Percentiles rank a stretch among this genome's conserved stretches.
These are phyloP conservation scores for Hypoxylon sp. DNA, from an alignment of 2,329 filamentous ascomycete genomes.

Conservation along the genomic window DNA sequence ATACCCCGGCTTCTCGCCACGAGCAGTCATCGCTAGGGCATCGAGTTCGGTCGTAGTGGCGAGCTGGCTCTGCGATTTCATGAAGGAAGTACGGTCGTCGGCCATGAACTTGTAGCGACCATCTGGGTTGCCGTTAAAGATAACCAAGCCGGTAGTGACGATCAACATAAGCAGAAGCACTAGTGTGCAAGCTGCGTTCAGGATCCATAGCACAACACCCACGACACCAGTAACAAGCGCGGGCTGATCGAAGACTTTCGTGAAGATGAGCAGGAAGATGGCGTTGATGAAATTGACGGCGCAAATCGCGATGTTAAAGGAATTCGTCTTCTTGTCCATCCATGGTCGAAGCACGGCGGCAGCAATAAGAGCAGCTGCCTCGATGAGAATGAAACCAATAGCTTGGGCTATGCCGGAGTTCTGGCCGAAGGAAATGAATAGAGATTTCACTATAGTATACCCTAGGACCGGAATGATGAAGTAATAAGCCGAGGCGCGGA, in stretches of 20 bases:
- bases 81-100: constrained; percentile 95
- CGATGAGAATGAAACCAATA: constrained; percentile 85
- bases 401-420: constrained; percentile 79
- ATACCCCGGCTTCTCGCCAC: constrained; percentile 79
- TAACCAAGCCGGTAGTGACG: constrained; percentile 78
- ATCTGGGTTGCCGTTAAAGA: constrained; percentile 94
- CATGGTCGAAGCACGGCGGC: constrained; percentile 88
- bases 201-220: constrained; percentile 89
- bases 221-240: constrained; percentile 87
- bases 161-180: constrained; percentile 87
- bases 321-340: constrained; percentile 99
- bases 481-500: constrained; percentile 95
- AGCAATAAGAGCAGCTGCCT: constrained; percentile 81
- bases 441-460: constrained; percentile 88
- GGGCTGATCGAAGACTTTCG: constrained; percentile 86
- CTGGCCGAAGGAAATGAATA: constrained; percentile 90
- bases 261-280: constrained; percentile 91
- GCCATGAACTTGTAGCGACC: constrained; percentile 96
- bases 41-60: constrained; percentile 86
- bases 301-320: constrained; percentile 94
- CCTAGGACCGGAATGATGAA: constrained; percentile 85
- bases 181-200: constrained; percentile 87
- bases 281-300: constrained; percentile 92
- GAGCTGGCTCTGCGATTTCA: constrained; percentile 92
- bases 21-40: constrained; percentile 88